A percentile compares a stretch with the other conserved stretches of the same genome.
Conservation (phyloP, 2,329 filamentous ascomycete genomes). For the Aureobasidium sp. region DNA sequence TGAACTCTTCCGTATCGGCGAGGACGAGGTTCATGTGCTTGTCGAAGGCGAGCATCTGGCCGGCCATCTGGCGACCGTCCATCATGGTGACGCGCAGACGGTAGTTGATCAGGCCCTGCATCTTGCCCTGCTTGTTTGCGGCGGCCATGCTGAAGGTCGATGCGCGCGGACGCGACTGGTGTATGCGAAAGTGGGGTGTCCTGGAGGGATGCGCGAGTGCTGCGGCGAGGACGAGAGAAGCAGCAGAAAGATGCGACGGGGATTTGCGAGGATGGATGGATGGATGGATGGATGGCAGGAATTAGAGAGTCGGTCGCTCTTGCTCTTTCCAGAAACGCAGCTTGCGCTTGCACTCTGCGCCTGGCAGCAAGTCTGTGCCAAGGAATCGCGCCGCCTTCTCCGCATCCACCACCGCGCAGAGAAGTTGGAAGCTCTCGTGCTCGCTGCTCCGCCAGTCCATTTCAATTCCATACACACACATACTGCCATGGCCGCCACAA, state of each 20-base stretch:
- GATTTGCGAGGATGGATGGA: background rate
- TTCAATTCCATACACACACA: background rate
- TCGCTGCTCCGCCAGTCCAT: background rate
- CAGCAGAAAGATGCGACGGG: background rate
- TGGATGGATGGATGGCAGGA: background rate
- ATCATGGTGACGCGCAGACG: conserved; percentile 95
- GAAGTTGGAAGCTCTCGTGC: conserved; percentile 9
- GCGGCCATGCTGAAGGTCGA: conserved; percentile 35
- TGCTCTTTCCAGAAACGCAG: background rate
- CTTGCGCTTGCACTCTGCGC: conserved; percentile 1
- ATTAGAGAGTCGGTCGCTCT: background rate
- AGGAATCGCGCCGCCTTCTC: conserved; percentile 1
- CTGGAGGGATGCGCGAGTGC: background rate
- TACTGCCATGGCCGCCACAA: background rate
- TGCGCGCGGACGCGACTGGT: conserved; percentile 16
- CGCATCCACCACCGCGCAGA: background rate
- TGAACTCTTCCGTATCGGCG: conserved; percentile 96
- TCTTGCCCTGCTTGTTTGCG: conserved; percentile 93
- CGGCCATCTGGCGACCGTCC: conserved; percentile 92
- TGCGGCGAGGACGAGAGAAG: background rate
- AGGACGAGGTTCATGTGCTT: conserved; percentile 99
- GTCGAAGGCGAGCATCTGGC: conserved; percentile 97
- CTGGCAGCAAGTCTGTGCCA: background rate
- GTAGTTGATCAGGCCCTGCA: conserved; percentile 95
- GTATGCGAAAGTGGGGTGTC: background rate